Base-by-base conservation (phyloP, 2,329 filamentous ascomycete genomes). In the Setomelanomma holmii region DNA sequence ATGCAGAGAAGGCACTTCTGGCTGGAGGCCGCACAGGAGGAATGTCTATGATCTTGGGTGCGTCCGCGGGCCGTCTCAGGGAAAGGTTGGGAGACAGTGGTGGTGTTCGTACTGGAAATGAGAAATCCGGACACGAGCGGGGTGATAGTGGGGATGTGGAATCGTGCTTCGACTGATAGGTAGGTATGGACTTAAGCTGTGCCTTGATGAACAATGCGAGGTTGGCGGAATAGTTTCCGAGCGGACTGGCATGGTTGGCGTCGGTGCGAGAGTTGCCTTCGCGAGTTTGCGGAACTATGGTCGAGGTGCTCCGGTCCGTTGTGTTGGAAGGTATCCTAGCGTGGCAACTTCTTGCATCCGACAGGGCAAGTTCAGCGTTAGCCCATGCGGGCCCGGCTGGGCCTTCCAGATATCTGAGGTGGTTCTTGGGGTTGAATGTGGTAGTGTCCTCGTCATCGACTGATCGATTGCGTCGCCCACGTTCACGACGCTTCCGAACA, bases 141-240 rank as follows among this genome's bases (percentile, higher is more conserved):
- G 68, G 68, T 14, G 61, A 70, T 24, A 59, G 50, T 6, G 66
- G 64, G n/a, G 55, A 61, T 33, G 61, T 53, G n/a, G 58, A 30
- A 7, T 53, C 34, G 10, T 51, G 38, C n/a, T 49, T 36, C 5
- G 62, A 30, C 20, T 56, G 53, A 51, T 73, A 72, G 4, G 72
- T 66, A 4, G 71, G 67, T 49, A 75, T 73, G 1, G 70, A 72
- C 22, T 60, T 63, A 12, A 75, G 58, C 30, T 72, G 71, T 16
- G 63, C 55, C 48, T 70, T 68, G 43, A 73, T 72, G 51, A 75
- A 75, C 14, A 63, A 63, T n/a, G 72, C 69, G 14, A 75, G 63
- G 33, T 71, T 69, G 35, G 71, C 69, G 20, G 72, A 73, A 46
- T 75, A 75, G 49, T 69, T 58, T 45, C 66, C 67, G 19, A 73